phyloP scores from a whole-genome alignment of 2,329 filamentous ascomycete species.

The Cladosporium phlei region DNA sequence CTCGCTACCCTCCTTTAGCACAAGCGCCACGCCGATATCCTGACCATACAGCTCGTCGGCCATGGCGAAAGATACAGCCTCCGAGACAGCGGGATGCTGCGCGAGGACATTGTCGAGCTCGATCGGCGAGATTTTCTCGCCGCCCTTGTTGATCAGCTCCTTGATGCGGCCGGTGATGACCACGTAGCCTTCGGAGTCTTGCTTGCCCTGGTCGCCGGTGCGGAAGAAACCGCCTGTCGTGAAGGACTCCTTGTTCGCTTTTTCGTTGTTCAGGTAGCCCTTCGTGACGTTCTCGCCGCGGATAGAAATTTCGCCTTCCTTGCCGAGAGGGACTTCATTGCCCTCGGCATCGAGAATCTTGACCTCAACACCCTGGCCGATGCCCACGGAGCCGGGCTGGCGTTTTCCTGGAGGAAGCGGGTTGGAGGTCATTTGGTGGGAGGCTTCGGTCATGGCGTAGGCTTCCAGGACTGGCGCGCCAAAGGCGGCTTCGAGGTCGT shows the following conservation, averaged over 20 bases:
- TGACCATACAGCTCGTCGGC: constrained; percentile 80
- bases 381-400: constrained; percentile 74
- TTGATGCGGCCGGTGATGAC: constrained; percentile 89
- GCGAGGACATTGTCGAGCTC: constrained; percentile 79
- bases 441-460: constrained; percentile 88
- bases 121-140: constrained; percentile 84
- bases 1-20: constrained; percentile 60
- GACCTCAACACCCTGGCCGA: constrained; percentile 79
- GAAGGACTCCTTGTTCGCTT: constrained; percentile 70
- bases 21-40: constrained; percentile 72
- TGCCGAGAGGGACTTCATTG: constrained; percentile 62
- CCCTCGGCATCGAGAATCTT: constrained; percentile 69
- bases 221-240: constrained; percentile 76
- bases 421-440: constrained; percentile 76
- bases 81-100: constrained; percentile 66
- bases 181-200: constrained; percentile 74
- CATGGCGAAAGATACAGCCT: constrained; percentile 79
- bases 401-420: constrained; percentile 61
- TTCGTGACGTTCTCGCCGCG: constrained; percentile 76
- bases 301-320: constrained; percentile 78
- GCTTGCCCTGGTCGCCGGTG: constrained; percentile 80
- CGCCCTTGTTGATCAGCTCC: constrained; percentile 86
- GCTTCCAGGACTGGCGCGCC: constrained; percentile 79
- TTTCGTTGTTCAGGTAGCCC: constrained; percentile 78
- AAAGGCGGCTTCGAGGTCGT: constrained; percentile 71